Evolutionary conservation across 371 early-diverging fungal species (phyloP), one percentile per base, ranked within the genome.

Genomic region (Funneliformis caledonium): DNA sequence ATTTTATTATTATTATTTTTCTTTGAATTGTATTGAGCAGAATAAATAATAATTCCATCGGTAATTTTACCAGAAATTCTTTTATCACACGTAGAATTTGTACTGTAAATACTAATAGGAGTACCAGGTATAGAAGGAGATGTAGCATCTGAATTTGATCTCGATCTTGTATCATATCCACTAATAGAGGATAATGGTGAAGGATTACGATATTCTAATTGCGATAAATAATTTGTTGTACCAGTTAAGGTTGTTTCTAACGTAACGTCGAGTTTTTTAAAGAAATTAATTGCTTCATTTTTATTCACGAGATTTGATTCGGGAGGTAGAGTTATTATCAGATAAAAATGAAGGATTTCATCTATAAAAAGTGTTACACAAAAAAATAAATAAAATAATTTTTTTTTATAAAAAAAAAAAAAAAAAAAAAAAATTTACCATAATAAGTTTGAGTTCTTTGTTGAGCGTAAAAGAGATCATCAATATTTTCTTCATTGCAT

Each of bases 21-120:
- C 47, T 84, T 83, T 12, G 87, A 82, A 75, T 88, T 90, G 79
- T 89, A 89, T 0, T 87, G 85, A 64, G 89, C 88, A 4, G 90
- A 87, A 67, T 85, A 91, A 48, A 91, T 86, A 0, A 89, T 84
- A 16, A 88, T 85, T 5, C 86, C 83, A n/a, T 88, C 86, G 33
- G 37, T n/a, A 19, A 81, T 14, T 83, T 82, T 47, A 80, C 81
- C 62, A 83, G 50, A 76, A 78, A 19, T 67, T 64, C 22, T 82
- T 82, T 48, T 76, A 45, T n/a, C 67, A 76, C n/a, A 48, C 72
- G 45, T 75, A 78, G 79, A 84, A 37, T 37, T 37, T 37, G 37
- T 2, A 37, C 56, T 56, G 19, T 56, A 56, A 56, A 7, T 19
- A 56, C 56, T n/a, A 37, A 83, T 83, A 1, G 86, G 86, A 14